Evolutionary conservation across 495 filamentous ascomycete genomes (phyloP), one percentile per base, ranked within the genome.

Genomic region (Talaromyces stipitatus): DNA sequence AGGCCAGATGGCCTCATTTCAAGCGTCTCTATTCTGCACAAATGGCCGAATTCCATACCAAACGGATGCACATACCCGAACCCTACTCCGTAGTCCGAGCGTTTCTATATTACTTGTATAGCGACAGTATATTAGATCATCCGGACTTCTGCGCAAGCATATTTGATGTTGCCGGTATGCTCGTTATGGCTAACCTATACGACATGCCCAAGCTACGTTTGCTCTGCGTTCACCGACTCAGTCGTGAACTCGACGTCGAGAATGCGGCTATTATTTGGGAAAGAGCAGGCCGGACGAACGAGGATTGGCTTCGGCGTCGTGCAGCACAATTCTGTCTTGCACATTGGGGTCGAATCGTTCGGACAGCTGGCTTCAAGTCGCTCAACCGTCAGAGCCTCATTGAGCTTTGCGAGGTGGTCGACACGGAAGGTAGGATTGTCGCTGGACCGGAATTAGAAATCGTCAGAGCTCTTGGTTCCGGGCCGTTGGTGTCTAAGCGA

Each of bases 151-250:
- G 82, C 59, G 77, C 80, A n/a, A 84, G 85, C 50, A 82, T 96
- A 29, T 81, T 83, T 18, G 90, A 95, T 61, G 91, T 97, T 16
- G 92, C 95, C 0, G 92, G 94, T n/a, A 80, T 98, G 72, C 81
- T 98, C 2, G 94, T 97, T 52, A 92, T 98, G 90, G 87, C 91
- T 22, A 96, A 97, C 65, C 87, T 97, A 20, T 98, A 98, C 68
- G 91, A 96, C 66, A 92, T 98, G 75, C 91, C 90, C 0, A 87
- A 90, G 57, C 84, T 98, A 2, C 89, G 92, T 11, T 80, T 95
- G 10, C 81, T 97, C 11, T 95, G 92, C 66, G 84, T 97, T 38
- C 88, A 92, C 66, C 80, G 95, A 10, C 80, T 98, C 26, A 87
- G 86, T 50, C 85, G 85, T 43, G 95, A 98, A 61, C 78, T 98